Conservation (phyloP, 2,329 filamentous ascomycete species). For the Nigrospora oryzae region DNA sequence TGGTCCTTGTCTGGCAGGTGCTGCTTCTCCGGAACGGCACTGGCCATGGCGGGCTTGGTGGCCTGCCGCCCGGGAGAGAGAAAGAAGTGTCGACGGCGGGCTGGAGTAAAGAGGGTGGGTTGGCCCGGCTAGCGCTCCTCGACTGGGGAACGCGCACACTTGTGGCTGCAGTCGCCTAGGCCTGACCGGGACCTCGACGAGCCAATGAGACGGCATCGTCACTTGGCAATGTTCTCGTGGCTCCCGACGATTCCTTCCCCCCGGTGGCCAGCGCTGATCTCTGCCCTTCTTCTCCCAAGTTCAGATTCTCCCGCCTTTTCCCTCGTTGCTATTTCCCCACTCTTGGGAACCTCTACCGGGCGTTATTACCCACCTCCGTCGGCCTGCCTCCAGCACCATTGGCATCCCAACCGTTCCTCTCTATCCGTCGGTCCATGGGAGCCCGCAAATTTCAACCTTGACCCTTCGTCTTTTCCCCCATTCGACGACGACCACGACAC, state of each 20-base stretch:
- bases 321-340: conserved; percentile 1
- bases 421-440: conserved; percentile 15
- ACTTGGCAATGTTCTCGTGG: neutral
- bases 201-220: conserved; percentile 1
- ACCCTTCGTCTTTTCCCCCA: conserved; percentile 8
- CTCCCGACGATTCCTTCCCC: neutral
- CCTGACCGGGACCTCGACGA: neutral
- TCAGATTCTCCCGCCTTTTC: neutral
- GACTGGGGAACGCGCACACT: neutral
- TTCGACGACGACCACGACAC: conserved; percentile 5
- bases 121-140: neutral
- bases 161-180: conserved; percentile 1
- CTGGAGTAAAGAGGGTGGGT: neutral
- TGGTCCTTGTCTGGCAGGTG: too few species aligned
- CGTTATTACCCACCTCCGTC: conserved; percentile 14
- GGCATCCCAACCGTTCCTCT: conserved; percentile 3
- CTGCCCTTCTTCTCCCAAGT: neutral
- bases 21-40: neutral
- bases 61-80: neutral
- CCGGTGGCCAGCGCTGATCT: conserved; percentile 1
- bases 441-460: conserved; percentile 15
- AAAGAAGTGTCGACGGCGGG: neutral
- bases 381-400: conserved; percentile 11
- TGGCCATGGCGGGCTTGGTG: neutral
- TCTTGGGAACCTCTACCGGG: neutral